Percentiles rank a stretch among this genome's conserved stretches.
These are phyloP conservation scores for Rhynchospora breviuscula DNA, from an alignment of 176 grass and related monocot genomes.

Conservation along the genomic window DNA sequence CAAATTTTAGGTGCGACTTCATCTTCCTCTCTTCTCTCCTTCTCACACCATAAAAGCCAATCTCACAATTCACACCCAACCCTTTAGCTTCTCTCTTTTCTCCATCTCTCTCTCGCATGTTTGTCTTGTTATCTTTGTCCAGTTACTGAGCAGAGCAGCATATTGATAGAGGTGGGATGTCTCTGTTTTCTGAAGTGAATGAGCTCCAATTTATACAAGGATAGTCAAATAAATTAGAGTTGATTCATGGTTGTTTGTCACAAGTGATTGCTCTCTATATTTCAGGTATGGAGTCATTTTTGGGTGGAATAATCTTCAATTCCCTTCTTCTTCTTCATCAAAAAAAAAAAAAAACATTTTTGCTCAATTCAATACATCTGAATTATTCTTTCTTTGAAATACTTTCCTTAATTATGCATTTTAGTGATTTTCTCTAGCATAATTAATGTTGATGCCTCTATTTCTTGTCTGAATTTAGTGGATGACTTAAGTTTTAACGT, in stretches of 20 bases:
- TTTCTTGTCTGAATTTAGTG: not conserved
- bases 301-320: not conserved
- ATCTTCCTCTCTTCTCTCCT: not conserved
- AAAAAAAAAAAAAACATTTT: not conserved
- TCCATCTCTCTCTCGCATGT: not conserved
- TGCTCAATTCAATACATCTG: not conserved
- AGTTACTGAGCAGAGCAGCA: not conserved
- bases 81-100: not conserved
- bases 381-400: not conserved
- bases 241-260: not conserved
- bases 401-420: not conserved
- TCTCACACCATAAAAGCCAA: not conserved
- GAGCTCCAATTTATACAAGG: not conserved
- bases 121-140: conserved; percentile 22
- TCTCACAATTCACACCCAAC: conserved; percentile 5
- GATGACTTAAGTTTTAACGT: not conserved
- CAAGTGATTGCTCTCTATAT: conserved; percentile 4
- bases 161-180: not conserved
- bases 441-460: not conserved
- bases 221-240: not conserved
- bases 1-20: conserved; percentile 11
- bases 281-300: conserved; percentile 1
- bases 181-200: conserved; percentile 15
- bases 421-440: not conserved
- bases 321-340: not conserved